Conservation (phyloP, 1,284 basidiomycete species). For the Mycosarcoma mackinlayi region DNA sequence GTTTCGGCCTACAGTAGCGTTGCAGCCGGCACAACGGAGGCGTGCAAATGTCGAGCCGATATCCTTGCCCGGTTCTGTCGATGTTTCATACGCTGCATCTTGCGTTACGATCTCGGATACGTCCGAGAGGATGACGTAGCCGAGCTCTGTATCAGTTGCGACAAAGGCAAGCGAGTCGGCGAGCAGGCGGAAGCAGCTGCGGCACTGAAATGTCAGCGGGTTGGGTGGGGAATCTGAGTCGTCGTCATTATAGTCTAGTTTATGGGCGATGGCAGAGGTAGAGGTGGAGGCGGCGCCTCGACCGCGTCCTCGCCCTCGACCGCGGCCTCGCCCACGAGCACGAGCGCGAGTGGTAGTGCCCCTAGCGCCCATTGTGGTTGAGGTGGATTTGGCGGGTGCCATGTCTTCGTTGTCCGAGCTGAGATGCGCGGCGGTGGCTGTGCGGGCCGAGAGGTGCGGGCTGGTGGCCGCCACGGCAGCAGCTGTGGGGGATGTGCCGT, state of each 20-base stretch:
- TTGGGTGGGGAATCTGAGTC: slow-evolving; percentile 12
- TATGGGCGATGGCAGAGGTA: not conserved
- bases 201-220: slow-evolving; percentile 54
- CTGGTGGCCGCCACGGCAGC: not conserved
- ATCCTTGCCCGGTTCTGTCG: slow-evolving; percentile 35
- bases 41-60: slow-evolving; percentile 41
- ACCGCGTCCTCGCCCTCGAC: slow-evolving; percentile 17
- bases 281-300: not conserved
- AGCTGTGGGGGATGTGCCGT: slow-evolving; percentile 5
- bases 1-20: slow-evolving; percentile 30
- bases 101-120: slow-evolving; percentile 38
- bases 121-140: slow-evolving; percentile 49
- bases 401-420: slow-evolving; percentile 40
- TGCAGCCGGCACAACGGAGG: slow-evolving; percentile 43
- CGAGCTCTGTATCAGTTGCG: slow-evolving; percentile 43
- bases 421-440: not conserved
- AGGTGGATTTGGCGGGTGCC: slow-evolving; percentile 17
- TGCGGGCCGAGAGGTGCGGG: slow-evolving; percentile 4
- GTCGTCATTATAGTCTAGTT: slow-evolving; percentile 3
- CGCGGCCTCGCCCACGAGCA: slow-evolving; percentile 7
- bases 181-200: slow-evolving; percentile 37
- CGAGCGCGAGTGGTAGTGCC: not conserved
- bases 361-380: slow-evolving; percentile 2
- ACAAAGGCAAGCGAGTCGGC: slow-evolving; percentile 52
- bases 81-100: slow-evolving; percentile 26